Evolutionary conservation across 2,329 filamentous ascomycete genomes (phyloP), one percentile per base, ranked within the genome.

Genomic region (Epichloe sp.): DNA sequence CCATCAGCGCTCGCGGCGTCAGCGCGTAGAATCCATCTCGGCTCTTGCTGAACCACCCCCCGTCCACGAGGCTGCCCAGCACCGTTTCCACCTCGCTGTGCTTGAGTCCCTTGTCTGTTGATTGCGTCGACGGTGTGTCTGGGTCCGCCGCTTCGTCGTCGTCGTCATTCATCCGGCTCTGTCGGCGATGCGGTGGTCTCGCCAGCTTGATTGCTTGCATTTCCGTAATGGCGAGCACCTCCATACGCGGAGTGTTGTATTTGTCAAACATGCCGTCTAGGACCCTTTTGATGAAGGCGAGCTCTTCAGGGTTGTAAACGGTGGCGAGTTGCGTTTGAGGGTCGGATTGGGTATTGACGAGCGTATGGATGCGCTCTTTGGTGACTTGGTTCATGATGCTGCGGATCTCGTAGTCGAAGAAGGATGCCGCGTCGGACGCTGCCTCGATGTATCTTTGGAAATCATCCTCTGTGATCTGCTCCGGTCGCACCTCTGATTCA

Each of bases 181-280:
- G 60, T 50, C 59, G 57, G 46, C 67, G 65, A 23, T 74, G 65
- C 35, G 79, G 77, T 47, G 53, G 53, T 36, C 78, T 70, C 10
- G 79, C 73, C 46, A 94, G 70, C 58, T 87, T 83, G 49, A 86
- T 73, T 3, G 90, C 90, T 60, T 95, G 83, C 65, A 88, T 88
- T 44, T 80, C 77, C 12, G 81, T 85, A 3, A 97, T 71, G 3
- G 87, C 89, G 78, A 96, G 83, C 26, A 88, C 78, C 67, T 98
- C 91, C 60, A 82, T 80, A n/a, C 80, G 75, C 8, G 74, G 76
- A 0, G 83, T 88, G 63, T 97, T 97, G 70, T 88, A 82, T 19
- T 80, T 85, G 56, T 94, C 88, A 63, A 97, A 98, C 79, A 98
- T 95, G 59, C 79, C 82, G 64, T 96, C 90, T 1, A 98, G 77